Evolutionary conservation across 352 stramenopile species (phyloP).

Genomic region (Aphanomyces stellatus): DNA sequence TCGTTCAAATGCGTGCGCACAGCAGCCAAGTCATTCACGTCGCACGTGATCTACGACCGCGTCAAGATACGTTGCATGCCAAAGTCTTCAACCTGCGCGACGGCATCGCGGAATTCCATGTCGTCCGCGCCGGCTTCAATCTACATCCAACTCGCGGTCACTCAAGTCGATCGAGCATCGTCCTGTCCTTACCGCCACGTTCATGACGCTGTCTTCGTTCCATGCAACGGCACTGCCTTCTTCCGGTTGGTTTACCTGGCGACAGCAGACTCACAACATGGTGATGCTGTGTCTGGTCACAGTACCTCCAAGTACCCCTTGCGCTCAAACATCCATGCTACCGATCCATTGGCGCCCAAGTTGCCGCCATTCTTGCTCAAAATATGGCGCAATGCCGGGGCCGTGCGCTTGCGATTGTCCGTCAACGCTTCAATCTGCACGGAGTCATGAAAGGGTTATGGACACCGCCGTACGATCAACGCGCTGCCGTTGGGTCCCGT

Average conservation of each 20-base stretch:
- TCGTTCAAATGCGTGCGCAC: constrained; percentile 49
- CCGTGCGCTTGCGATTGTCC: constrained; percentile 76
- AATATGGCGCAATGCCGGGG: constrained; percentile 65
- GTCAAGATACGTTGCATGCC: background rate
- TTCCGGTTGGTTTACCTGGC: constrained; percentile 5
- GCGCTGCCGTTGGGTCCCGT: constrained; percentile 60
- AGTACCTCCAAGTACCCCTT: constrained; percentile 75
- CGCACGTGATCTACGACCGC: constrained; percentile 38
- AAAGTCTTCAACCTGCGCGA: constrained; percentile 35
- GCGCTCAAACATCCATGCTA: constrained; percentile 79
- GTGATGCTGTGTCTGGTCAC: background rate
- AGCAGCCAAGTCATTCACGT: constrained; percentile 45
- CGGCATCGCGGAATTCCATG: constrained; percentile 45
- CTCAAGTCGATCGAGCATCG: background rate
- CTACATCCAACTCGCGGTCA: constrained; percentile 23
- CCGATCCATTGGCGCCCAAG: constrained; percentile 64
- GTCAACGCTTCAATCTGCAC: constrained; percentile 73
- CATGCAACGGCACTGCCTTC: constrained; percentile 7
- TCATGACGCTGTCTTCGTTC: constrained; percentile 69
- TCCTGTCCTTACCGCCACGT: constrained; percentile 43
- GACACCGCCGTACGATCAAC: constrained; percentile 39
- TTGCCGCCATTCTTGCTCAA: constrained; percentile 56
- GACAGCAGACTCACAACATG: too few species aligned
- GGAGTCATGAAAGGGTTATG: background rate
- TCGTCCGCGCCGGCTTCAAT: constrained; percentile 64